phyloP scores from a whole-genome alignment of 148 eudicot species.

The Vaccinium myrtillus region DNA sequence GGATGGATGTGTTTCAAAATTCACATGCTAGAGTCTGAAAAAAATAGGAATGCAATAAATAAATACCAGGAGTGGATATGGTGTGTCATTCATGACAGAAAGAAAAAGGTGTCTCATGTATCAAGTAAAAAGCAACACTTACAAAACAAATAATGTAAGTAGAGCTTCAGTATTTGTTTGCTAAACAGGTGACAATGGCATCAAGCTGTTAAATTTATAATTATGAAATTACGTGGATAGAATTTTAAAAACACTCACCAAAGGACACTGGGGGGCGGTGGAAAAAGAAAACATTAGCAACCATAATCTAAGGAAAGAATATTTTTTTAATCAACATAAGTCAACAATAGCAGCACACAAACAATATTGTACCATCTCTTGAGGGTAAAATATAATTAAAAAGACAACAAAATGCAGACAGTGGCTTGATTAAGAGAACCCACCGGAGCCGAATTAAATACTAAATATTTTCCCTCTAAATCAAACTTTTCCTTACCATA shows the following conservation, averaged over 20 bases:
- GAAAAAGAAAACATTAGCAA: constrained; percentile 4
- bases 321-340: constrained; percentile 5
- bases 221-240: background rate
- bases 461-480: too few species aligned
- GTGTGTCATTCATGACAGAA: background rate
- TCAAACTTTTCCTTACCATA: too few species aligned
- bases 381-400: background rate
- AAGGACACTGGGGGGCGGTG: background rate
- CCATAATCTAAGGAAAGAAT: background rate
- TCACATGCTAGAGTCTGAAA: constrained; percentile 11
- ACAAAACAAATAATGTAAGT: background rate
- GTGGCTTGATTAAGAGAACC: too few species aligned
- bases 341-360: constrained; percentile 15
- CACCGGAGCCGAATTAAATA: too few species aligned
- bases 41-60: background rate
- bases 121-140: constrained; percentile 14
- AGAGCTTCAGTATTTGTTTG: background rate
- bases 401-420: background rate
- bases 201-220: background rate
- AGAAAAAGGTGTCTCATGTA: background rate
- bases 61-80: background rate
- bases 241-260: background rate
- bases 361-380: background rate
- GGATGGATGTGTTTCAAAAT: background rate
- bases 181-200: background rate